Percentiles rank a stretch among this genome's conserved stretches.
phyloP scores from a whole-genome alignment of 2,329 filamentous ascomycete species.

The Colletotrichum higginsianum region DNA sequence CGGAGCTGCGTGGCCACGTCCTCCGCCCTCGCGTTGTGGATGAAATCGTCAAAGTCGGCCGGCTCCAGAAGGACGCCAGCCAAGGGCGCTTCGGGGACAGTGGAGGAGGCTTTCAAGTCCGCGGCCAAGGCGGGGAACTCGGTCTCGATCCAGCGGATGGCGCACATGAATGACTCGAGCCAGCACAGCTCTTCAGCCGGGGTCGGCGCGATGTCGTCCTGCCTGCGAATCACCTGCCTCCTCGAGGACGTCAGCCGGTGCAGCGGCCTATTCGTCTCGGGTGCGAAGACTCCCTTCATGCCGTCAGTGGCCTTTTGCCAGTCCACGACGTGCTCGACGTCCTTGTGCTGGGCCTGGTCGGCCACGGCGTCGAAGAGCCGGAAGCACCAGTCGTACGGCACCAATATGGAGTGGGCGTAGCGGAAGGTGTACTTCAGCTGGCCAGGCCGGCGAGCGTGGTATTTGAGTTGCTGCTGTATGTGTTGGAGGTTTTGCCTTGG shows the following conservation, averaged over 20 bases:
- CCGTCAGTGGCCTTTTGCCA: neutral
- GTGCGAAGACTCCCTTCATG: neutral
- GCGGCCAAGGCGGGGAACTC: neutral
- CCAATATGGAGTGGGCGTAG: neutral
- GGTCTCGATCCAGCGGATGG: constrained; percentile 5
- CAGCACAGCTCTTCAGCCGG: constrained; percentile 1
- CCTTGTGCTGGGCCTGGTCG: neutral
- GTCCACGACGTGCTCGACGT: neutral
- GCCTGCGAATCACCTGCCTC: neutral
- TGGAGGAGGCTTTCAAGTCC: neutral
- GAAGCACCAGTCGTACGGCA: constrained; percentile 6
- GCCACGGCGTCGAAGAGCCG: neutral
- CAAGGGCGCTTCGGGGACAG: neutral
- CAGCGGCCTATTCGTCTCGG: neutral
- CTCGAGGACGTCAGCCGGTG: neutral
- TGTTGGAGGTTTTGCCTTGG: neutral
- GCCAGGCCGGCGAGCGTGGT: neutral
- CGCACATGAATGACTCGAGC: constrained; percentile 16
- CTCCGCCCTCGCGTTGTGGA: neutral
- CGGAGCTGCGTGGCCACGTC: neutral
- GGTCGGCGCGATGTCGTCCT: neutral
- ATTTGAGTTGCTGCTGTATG: neutral
- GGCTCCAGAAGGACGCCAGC: neutral
- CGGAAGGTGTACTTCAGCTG: neutral
- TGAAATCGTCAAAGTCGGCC: neutral